Evolutionary conservation across 805 yeast genomes (phyloP).

Genomic region (Kazachstania taianensis): DNA sequence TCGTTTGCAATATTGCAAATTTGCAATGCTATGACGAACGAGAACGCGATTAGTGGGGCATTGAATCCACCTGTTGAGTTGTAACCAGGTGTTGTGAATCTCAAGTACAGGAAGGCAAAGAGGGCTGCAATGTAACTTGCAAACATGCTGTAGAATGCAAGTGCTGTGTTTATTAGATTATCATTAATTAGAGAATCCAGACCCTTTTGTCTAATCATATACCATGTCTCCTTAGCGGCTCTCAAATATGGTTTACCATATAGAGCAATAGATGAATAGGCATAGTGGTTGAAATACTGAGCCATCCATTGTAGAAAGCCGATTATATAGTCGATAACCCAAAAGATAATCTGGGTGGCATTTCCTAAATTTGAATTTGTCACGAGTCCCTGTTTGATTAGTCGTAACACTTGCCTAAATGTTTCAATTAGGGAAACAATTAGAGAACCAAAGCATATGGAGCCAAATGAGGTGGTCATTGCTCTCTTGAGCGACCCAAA

Average conservation of each 20-base stretch:
- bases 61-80: conserved; percentile 49
- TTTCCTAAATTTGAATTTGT: conserved; percentile 40
- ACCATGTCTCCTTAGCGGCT: conserved; percentile 77
- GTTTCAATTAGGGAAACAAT: conserved; percentile 65
- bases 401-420: conserved; percentile 42
- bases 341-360: conserved; percentile 42
- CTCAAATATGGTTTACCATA: conserved; percentile 71
- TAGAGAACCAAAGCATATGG: conserved; percentile 77
- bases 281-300: conserved; percentile 81
- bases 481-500: conserved; percentile 73
- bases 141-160: conserved; percentile 66
- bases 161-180: conserved; percentile 66
- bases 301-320: conserved; percentile 69
- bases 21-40: conserved; percentile 66
- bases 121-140: conserved; percentile 58
- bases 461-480: conserved; percentile 78
- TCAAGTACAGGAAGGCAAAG: conserved; percentile 55
- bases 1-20: conserved; percentile 62
- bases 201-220: conserved; percentile 67
- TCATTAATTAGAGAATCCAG: conserved; percentile 79
- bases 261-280: conserved; percentile 76
- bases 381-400: conserved; percentile 35
- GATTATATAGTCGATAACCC: conserved; percentile 49
- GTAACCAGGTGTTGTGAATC: conserved; percentile 57
- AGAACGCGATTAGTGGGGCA: conserved; percentile 66